Conservation (phyloP, 306 rosid species). For the Prinsepia uniflora region DNA sequence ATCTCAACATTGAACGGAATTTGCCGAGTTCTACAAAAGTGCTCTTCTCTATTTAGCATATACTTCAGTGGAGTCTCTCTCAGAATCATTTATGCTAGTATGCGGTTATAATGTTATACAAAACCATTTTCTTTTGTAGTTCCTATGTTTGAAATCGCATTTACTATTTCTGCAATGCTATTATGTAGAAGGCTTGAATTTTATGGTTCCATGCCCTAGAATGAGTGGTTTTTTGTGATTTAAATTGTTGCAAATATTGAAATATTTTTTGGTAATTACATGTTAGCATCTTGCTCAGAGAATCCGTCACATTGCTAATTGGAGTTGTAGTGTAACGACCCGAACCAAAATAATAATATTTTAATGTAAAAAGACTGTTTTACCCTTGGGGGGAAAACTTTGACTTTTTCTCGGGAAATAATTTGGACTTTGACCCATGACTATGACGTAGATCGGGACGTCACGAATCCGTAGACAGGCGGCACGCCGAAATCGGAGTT, state of each 20-base stretch:
- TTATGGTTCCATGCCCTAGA: neutral
- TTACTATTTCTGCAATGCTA: neutral
- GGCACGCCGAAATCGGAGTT: too few relatives aligned
- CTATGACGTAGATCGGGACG: too few relatives aligned
- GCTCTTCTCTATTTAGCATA: constrained; percentile 98
- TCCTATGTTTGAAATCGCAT: neutral
- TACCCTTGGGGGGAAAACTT: too few relatives aligned
- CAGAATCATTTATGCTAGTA: constrained; percentile 99
- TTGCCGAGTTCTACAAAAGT: constrained; percentile 96
- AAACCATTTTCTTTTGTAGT: constrained; percentile 10
- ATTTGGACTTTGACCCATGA: too few relatives aligned
- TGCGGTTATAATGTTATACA: constrained; percentile 9
- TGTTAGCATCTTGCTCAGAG: neutral
- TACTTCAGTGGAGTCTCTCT: constrained; percentile 91
- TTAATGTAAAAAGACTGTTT: too few relatives aligned
- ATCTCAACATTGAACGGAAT: constrained; percentile 84
- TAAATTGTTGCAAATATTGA: neutral
- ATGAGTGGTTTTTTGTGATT: neutral
- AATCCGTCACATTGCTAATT: constrained; percentile 4
- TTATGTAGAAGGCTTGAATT: neutral
- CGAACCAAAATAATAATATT: too few relatives aligned
- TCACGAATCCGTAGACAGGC: too few relatives aligned
- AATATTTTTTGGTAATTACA: neutral
- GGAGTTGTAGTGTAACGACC: constrained; percentile 10
- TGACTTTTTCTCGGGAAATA: too few relatives aligned